Evolutionary conservation across 495 filamentous ascomycete species (phyloP).

Genomic region (Penicilliopsis zonata): DNA sequence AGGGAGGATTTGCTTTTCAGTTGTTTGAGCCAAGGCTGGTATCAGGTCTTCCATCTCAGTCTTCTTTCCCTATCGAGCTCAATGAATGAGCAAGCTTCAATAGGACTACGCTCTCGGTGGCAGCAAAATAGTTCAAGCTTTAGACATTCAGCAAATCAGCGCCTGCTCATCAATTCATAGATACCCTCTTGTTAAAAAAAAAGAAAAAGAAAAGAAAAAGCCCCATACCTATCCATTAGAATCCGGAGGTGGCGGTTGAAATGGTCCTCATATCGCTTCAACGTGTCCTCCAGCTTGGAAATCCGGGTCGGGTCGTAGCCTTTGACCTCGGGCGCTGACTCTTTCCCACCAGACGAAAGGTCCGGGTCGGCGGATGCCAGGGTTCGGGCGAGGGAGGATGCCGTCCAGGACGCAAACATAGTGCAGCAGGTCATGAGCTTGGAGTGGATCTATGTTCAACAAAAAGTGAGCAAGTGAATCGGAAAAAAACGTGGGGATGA

Average conservation of each 20-base stretch:
- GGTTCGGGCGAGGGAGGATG: constrained; percentile 58
- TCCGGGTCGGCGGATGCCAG: constrained; percentile 69
- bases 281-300: constrained; percentile 68
- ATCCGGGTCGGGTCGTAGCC: constrained; percentile 51
- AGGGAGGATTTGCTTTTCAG: no score
- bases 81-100: constrained; percentile 54
- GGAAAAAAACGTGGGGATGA: background rate
- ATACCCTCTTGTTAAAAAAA: no score
- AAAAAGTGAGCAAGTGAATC: background rate
- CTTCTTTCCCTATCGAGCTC: constrained; percentile 32
- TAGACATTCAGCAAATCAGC: constrained; percentile 3
- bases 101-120: constrained; percentile 91
- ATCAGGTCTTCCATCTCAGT: no score
- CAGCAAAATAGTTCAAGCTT: constrained; percentile 84
- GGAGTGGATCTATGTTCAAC: constrained; percentile 64
- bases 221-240: constrained; percentile 59
- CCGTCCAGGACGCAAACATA: constrained; percentile 80
- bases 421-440: constrained; percentile 89
- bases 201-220: background rate
- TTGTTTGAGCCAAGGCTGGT: no score
- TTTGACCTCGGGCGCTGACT: constrained; percentile 20
- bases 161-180: background rate
- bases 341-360: constrained; percentile 38
- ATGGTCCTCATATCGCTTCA: constrained; percentile 81
- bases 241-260: constrained; percentile 87